Conservation (phyloP, 2,329 filamentous ascomycete genomes). For the Sclerotinia nivalis region DNA sequence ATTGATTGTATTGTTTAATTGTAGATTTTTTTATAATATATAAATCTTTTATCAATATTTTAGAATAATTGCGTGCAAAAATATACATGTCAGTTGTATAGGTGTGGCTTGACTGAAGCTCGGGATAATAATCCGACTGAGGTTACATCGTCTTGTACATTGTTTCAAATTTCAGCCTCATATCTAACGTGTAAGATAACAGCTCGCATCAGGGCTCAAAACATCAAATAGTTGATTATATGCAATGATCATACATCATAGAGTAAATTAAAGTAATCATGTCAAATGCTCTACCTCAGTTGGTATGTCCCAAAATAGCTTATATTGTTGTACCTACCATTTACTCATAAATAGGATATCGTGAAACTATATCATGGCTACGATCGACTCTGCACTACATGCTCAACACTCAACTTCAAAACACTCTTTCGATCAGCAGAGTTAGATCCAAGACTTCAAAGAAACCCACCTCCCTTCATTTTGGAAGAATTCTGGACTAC, state of each 20-base stretch:
- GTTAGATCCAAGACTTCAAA: background rate
- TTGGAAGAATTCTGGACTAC: constrained; percentile 8
- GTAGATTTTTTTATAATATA: too few relatives aligned
- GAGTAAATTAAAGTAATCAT: background rate
- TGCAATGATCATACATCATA: background rate
- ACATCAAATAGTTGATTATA: background rate
- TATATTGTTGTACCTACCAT: background rate
- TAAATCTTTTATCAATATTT: too few relatives aligned
- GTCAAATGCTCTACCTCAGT: background rate
- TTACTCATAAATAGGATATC: constrained; percentile 4
- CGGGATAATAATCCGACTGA: background rate
- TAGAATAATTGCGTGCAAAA: background rate
- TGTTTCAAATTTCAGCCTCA: background rate
- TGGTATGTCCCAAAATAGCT: background rate
- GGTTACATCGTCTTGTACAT: background rate
- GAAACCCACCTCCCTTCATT: background rate
- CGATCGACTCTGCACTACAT: constrained; percentile 8
- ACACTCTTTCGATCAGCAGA: background rate
- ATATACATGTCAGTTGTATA: background rate
- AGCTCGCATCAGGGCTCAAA: background rate
- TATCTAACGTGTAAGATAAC: background rate
- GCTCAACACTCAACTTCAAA: constrained; percentile 4
- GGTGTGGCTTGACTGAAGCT: background rate
- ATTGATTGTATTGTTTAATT: too few relatives aligned
- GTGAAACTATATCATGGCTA: constrained; percentile 1